Base-by-base conservation (phyloP, 768 basidiomycete genomes). In the Termitomyces sp. region DNA sequence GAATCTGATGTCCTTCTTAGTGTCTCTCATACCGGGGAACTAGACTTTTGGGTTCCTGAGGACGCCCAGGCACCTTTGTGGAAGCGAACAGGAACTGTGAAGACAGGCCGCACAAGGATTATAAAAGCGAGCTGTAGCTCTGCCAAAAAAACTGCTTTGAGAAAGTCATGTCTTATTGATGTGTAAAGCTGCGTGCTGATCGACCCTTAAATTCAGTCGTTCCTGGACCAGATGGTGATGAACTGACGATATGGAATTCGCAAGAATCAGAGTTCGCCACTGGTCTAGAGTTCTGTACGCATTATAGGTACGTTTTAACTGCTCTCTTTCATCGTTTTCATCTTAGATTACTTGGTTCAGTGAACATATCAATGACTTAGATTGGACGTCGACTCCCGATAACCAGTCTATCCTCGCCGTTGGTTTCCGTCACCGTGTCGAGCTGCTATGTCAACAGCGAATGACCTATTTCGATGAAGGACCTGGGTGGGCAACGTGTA, bases 161-260 rank as follows among this genome's bases (percentile, higher is more conserved):
- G 95, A 93, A 69, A 59, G 81, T 76, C 52, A 13, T 44, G 11
- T 63, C 61, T 44, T 37, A 24, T 37, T 34, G 50, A 50, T 44
- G 36, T 12, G 42, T 45, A 37, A 18, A 41, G n/a, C n/a, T 33
- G 44, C 31, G 7, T 54, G 34, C 53, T 61, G 54, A 58, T 54
- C 54, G 39, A 58, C 65, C 24, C 53, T 58, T 45, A 20, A 46
- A 27, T 7, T 2, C 20, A 94, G 92, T 93, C 61, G 84, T 88
- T 15, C 75, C 80, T 5, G 69, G 74, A 16, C 65, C 77, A 0
- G 81, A 83, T 20, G 88, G 88, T 0, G 81, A 90, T 59, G 93
- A 95, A 67, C 72, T 98, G 48, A 94, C 93, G 0, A 93, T 98
- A 18, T 98, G 96, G 96, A 94, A 98, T 71, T 97, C 95, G 0